Evolutionary conservation across 768 basidiomycete genomes (phyloP).

Genomic region (Aureoboletus auriporus): DNA sequence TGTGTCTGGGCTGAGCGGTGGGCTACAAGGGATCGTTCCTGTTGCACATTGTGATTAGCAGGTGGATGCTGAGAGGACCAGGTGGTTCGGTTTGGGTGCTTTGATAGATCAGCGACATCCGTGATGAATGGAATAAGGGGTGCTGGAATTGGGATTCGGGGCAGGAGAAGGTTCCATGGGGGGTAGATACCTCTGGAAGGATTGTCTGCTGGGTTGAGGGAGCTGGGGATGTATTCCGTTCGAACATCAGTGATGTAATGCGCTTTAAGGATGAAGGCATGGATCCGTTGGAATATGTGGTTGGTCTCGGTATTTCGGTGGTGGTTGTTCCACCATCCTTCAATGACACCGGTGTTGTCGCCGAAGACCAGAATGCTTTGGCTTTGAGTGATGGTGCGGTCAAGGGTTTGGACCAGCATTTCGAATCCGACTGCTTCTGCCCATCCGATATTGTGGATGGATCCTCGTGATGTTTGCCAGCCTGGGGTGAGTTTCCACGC

Average conservation of each 20-base stretch:
- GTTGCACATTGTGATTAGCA: no score
- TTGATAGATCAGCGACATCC: neutral
- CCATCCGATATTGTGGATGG: neutral
- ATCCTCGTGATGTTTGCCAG: accelerated
- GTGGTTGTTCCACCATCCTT: neutral
- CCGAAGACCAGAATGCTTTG: neutral
- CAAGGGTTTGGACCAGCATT: neutral
- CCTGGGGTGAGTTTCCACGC: neutral
- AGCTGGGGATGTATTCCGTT: neutral
- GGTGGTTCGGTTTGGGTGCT: no score
- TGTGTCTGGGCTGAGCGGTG: no score
- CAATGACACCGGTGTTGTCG: neutral
- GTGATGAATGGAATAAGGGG: neutral
- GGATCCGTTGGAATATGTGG: neutral
- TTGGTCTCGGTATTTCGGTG: neutral
- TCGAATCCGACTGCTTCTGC: neutral
- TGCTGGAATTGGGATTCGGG: neutral
- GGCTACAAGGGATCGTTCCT: no score
- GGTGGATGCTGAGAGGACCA: no score
- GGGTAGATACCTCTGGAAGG: neutral
- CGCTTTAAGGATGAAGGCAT: neutral
- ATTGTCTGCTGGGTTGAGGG: neutral
- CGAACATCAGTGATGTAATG: neutral
- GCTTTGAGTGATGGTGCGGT: no score
- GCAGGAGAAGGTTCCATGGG: neutral